phyloP scores from a whole-genome alignment of 208 protist genomes.

The Leptomonas pyrrhocoris region DNA sequence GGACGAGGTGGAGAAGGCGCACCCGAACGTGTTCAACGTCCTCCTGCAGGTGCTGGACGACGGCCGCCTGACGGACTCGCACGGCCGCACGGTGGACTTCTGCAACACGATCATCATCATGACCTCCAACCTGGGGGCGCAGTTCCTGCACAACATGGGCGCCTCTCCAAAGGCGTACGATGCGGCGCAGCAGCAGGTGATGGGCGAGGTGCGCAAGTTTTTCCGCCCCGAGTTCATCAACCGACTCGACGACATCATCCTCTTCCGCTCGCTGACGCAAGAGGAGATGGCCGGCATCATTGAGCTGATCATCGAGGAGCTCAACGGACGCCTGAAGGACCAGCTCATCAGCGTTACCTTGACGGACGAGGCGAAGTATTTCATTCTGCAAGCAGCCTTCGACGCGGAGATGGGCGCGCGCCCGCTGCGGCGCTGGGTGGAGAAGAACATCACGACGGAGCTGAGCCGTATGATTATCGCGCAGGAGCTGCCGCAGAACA shows the following conservation, averaged over 20 bases:
- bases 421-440: conserved; percentile 87
- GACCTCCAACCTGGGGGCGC: conserved; percentile 96
- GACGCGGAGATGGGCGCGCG: conserved; percentile 92
- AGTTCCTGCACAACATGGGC: conserved; percentile 72
- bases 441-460: conserved; percentile 90
- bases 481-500: conserved; percentile 75
- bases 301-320: conserved; percentile 85
- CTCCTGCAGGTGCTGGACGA: conserved; percentile 99
- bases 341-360: conserved; percentile 60
- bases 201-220: conserved; percentile 82
- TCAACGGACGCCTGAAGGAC: conserved; percentile 74
- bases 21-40: conserved; percentile 96
- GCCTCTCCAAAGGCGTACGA: conserved; percentile 47
- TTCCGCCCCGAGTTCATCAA: conserved; percentile 99
- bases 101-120: conserved; percentile 98
- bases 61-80: conserved; percentile 97
- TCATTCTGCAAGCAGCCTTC: conserved; percentile 69
- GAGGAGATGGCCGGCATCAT: conserved; percentile 91
- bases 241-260: conserved; percentile 97
- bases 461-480: conserved; percentile 87
- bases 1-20: conserved; percentile 99
- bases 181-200: conserved; percentile 75
- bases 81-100: conserved; percentile 97
- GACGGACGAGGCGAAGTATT: conserved; percentile 66
- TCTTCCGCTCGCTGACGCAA: conserved; percentile 94